These are phyloP conservation scores for Camellia sinensis DNA, from an alignment of 148 eudicot species.

Conservation along the genomic window DNA sequence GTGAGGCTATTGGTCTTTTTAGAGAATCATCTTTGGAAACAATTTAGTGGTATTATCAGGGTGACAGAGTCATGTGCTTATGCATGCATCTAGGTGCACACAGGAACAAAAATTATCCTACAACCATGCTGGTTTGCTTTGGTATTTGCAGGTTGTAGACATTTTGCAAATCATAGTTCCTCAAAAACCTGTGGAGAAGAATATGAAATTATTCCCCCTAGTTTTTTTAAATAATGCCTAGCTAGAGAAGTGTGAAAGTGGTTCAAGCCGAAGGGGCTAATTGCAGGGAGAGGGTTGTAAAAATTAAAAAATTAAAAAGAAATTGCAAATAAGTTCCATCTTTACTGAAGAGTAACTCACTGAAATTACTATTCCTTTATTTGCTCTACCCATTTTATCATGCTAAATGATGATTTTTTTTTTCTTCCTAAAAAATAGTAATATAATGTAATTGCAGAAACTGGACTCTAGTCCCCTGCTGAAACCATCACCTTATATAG, in stretches of 20 bases:
- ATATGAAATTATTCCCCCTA: neutral
- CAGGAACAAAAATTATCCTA: neutral
- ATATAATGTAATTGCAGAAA: too few species aligned
- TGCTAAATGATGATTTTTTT: too few species aligned
- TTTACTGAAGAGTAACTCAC: too few species aligned
- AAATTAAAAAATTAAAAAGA: neutral
- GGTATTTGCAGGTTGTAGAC: neutral
- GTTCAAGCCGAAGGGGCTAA: neutral
- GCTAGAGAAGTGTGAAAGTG: neutral
- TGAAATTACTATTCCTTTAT: too few species aligned
- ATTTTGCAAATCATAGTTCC: neutral
- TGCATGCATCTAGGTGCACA: neutral
- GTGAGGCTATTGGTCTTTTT: constrained; percentile 28
- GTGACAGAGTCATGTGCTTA: neutral
- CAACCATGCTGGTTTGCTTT: neutral
- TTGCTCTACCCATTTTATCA: too few species aligned
- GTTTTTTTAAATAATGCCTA: neutral
- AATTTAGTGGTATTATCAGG: neutral
- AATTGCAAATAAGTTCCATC: neutral
- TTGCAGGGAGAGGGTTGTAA: neutral
- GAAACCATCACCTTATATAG: neutral
- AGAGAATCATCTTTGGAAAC: neutral
- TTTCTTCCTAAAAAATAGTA: too few species aligned
- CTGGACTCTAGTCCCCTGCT: too few species aligned
- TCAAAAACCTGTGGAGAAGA: neutral